These are phyloP conservation scores for Trichoderma sp. DNA, from an alignment of 2,329 filamentous ascomycete species.

Conservation along the genomic window DNA sequence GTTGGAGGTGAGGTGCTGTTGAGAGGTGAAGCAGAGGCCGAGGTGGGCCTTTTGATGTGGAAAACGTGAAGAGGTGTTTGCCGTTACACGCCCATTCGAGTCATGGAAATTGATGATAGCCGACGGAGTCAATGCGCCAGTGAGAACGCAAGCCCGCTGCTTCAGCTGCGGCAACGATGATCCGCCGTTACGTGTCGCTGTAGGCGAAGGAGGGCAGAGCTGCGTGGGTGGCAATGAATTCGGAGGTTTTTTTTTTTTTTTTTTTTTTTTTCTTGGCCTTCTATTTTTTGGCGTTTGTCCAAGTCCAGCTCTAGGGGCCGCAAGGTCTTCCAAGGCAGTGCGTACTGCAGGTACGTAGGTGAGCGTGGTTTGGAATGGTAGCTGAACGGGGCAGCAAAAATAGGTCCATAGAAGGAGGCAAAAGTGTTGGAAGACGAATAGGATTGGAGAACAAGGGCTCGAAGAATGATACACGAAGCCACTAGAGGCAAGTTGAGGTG, in stretches of 20 bases:
- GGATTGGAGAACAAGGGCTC: slow-evolving; percentile 21
- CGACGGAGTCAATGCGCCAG: slow-evolving; percentile 23
- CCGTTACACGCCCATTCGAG: slow-evolving; percentile 26
- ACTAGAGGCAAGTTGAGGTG: slow-evolving; percentile 22
- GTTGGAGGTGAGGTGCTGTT: slow-evolving; percentile 1
- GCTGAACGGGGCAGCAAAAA: slow-evolving; percentile 19
- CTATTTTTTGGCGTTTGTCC: slow-evolving; percentile 11
- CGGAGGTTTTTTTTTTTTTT: slow-evolving; percentile 4
- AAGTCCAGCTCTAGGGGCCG: slow-evolving; percentile 22
- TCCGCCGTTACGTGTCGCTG: slow-evolving; percentile 20
- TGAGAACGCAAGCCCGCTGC: slow-evolving; percentile 14
- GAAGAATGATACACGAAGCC: slow-evolving; percentile 28
- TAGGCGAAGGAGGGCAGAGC: slow-evolving; percentile 19
- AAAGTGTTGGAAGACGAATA: slow-evolving; percentile 24
- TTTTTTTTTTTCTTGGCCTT: slow-evolving; percentile 6
- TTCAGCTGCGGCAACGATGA: slow-evolving; percentile 22
- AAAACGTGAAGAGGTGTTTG: slow-evolving; percentile 15
- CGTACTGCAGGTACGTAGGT: slow-evolving; percentile 9
- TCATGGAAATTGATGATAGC: slow-evolving; percentile 25
- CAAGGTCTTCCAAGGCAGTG: slow-evolving; percentile 23
- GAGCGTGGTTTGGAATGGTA: slow-evolving; percentile 12
- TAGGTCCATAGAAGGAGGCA: slow-evolving; percentile 18
- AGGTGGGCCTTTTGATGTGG: slow-evolving; percentile 16
- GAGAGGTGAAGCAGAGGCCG: slow-evolving; percentile 14
- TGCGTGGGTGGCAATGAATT: slow-evolving; percentile 22